Evolutionary conservation across 139 green algal species (phyloP).

Genomic region (Coelastrella sp.): DNA sequence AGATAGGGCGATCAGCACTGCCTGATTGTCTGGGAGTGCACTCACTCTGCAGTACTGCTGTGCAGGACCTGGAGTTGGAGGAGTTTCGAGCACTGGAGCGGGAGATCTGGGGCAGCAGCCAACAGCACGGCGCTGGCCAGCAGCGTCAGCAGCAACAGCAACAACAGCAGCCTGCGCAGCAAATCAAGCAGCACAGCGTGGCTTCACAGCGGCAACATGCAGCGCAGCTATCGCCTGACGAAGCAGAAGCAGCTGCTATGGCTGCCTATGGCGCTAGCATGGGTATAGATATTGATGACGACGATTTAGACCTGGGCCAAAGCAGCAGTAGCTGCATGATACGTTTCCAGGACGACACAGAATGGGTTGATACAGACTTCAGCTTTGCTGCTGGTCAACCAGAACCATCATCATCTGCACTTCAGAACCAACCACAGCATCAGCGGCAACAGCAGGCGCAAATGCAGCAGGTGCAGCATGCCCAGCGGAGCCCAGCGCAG

Average conservation of each 20-base stretch:
- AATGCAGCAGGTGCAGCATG: not conserved
- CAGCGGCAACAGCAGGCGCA: slow-evolving; percentile 13
- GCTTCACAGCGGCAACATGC: not conserved
- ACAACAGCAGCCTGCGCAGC: not conserved
- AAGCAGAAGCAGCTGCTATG: not conserved
- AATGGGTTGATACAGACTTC: slow-evolving; percentile 49
- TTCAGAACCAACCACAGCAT: slow-evolving; percentile 17
- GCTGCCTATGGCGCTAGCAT: not conserved
- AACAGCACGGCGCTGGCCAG: not conserved
- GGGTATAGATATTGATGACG: not conserved
- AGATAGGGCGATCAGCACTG: too few species aligned
- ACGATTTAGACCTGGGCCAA: not conserved
- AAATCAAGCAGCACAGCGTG: not conserved
- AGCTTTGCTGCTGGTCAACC: slow-evolving; percentile 24
- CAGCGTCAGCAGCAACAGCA: slow-evolving; percentile 16
- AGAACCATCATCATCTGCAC: not conserved
- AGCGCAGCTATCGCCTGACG: not conserved
- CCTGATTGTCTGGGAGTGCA: too few species aligned
- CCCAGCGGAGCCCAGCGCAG: not conserved
- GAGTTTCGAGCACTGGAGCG: slow-evolving; percentile 76
- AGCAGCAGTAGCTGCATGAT: not conserved
- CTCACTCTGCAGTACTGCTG: too few species aligned
- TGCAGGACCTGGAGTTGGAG: slow-evolving; percentile 70
- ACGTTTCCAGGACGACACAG: slow-evolving; percentile 35
- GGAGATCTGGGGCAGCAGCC: slow-evolving; percentile 54